Evolutionary conservation across 2,329 filamentous ascomycete species (phyloP).

Genomic region (Trichoderma koningii): DNA sequence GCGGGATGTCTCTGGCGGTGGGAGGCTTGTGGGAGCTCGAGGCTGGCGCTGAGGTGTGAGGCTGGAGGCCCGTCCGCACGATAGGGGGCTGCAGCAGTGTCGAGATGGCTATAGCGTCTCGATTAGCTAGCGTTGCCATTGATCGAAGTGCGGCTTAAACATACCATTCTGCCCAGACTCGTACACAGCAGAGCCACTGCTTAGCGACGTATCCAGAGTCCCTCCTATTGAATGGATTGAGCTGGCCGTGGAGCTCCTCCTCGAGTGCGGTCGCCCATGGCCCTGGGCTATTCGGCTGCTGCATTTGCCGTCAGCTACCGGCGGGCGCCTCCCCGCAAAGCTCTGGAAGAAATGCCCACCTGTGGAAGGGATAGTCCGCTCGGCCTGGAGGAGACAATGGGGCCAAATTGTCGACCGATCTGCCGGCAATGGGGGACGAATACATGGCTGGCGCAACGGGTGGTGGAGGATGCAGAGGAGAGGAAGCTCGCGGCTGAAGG

Average conservation of each 20-base stretch:
- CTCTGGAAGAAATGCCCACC: constrained; percentile 42
- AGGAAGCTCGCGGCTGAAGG: constrained; percentile 1
- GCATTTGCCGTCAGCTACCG: constrained; percentile 34
- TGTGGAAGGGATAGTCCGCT: constrained; percentile 62
- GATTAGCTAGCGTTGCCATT: constrained; percentile 16
- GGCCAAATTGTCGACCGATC: constrained; percentile 66
- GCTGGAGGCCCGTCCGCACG: constrained; percentile 80
- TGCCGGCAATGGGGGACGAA: constrained; percentile 59
- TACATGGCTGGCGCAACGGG: constrained; percentile 54
- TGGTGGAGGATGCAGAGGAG: not conserved
- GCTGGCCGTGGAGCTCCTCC: constrained; percentile 82
- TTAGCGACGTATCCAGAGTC: constrained; percentile 70
- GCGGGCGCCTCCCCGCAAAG: not conserved
- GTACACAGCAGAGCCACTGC: constrained; percentile 56
- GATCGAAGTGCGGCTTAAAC: constrained; percentile 28
- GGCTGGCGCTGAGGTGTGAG: constrained; percentile 70
- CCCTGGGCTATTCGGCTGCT: constrained; percentile 48
- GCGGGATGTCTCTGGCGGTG: constrained; percentile 86
- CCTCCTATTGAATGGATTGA: constrained; percentile 87
- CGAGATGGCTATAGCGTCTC: constrained; percentile 69
- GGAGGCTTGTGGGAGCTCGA: constrained; percentile 79
- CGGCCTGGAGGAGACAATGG: constrained; percentile 54
- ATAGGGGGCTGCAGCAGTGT: constrained; percentile 91
- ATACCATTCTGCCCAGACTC: constrained; percentile 85
- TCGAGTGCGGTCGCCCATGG: constrained; percentile 51